phyloP scores from a whole-genome alignment of 2,329 filamentous ascomycete species.

The Falciphora oryzae region DNA sequence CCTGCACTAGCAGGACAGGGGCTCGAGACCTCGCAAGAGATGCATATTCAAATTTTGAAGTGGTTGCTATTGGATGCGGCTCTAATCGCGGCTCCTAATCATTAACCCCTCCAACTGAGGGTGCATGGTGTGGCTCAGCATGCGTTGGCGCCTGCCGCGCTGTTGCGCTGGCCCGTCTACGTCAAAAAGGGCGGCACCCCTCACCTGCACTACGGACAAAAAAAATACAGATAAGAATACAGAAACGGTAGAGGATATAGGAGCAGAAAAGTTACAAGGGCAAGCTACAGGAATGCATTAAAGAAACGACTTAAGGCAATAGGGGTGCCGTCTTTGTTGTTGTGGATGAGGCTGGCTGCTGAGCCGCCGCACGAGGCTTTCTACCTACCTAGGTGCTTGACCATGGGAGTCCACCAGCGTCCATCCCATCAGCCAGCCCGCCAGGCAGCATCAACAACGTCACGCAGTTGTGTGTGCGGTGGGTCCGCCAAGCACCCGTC shows the following conservation, averaged over 20 bases:
- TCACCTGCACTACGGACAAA: too few relatives aligned
- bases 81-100: not conserved
- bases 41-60: not conserved
- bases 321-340: too few relatives aligned
- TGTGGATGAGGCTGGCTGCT: too few relatives aligned
- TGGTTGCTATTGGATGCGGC: not conserved
- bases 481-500: not conserved
- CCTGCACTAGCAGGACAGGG: not conserved
- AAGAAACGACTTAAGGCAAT: too few relatives aligned
- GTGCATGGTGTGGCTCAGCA: not conserved
- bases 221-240: too few relatives aligned
- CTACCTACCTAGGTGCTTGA: too few relatives aligned
- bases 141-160: not conserved
- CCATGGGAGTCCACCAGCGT: not conserved
- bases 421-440: not conserved
- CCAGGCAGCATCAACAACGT: constrained; percentile 30
- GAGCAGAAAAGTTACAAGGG: too few relatives aligned
- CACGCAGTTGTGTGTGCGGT: constrained; percentile 14
- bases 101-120: not conserved
- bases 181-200: too few relatives aligned
- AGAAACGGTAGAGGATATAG: too few relatives aligned
- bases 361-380: too few relatives aligned
- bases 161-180: not conserved
- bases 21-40: not conserved
- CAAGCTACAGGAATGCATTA: too few relatives aligned